phyloP scores from a whole-genome alignment of 768 basidiomycete genomes.

The Phallus indusiatus region DNA sequence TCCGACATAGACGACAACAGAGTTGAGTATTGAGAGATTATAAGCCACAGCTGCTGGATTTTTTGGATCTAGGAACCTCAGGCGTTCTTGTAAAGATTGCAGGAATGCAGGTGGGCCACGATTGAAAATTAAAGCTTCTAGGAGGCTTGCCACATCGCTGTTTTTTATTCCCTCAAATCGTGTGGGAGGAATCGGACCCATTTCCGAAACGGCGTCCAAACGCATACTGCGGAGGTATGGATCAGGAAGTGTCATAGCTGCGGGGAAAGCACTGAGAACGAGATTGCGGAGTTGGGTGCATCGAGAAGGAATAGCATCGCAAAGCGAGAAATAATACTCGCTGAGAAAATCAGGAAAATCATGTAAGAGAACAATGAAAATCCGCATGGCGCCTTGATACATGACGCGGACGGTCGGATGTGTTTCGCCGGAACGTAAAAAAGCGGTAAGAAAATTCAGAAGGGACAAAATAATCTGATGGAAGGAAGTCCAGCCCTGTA shows the following conservation, averaged over 20 bases:
- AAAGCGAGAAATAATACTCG: slow-evolving; percentile 93
- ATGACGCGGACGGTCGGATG: slow-evolving; percentile 75
- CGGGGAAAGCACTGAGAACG: slow-evolving; percentile 91
- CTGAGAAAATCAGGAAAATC: slow-evolving; percentile 98
- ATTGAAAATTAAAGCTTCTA: slow-evolving; percentile 81
- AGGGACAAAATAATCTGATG: slow-evolving; percentile 89
- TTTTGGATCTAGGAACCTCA: slow-evolving; percentile 39
- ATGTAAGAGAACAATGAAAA: slow-evolving; percentile 91
- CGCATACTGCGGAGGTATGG: slow-evolving; percentile 69
- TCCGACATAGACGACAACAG: slow-evolving; percentile 94
- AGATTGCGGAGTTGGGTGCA: slow-evolving; percentile 97
- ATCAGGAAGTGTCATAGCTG: slow-evolving; percentile 71
- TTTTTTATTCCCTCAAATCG: slow-evolving; percentile 80
- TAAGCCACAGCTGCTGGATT: slow-evolving; percentile 52
- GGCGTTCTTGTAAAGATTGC: slow-evolving; percentile 67
- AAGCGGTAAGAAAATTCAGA: slow-evolving; percentile 90
- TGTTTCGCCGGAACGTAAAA: slow-evolving; percentile 76
- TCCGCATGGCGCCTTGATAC: slow-evolving; percentile 81
- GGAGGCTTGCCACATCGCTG: slow-evolving; percentile 64
- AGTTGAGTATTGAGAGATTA: slow-evolving; percentile 85
- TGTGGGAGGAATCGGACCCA: slow-evolving; percentile 87
- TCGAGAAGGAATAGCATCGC: slow-evolving; percentile 83
- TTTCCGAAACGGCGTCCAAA: slow-evolving; percentile 74
- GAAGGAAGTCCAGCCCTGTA: slow-evolving; percentile 88
- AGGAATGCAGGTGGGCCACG: slow-evolving; percentile 65